A percentile compares a stretch with the other conserved stretches of the same genome.
phyloP scores from a whole-genome alignment of 768 basidiomycete species.

The Clavaria fumosa region DNA sequence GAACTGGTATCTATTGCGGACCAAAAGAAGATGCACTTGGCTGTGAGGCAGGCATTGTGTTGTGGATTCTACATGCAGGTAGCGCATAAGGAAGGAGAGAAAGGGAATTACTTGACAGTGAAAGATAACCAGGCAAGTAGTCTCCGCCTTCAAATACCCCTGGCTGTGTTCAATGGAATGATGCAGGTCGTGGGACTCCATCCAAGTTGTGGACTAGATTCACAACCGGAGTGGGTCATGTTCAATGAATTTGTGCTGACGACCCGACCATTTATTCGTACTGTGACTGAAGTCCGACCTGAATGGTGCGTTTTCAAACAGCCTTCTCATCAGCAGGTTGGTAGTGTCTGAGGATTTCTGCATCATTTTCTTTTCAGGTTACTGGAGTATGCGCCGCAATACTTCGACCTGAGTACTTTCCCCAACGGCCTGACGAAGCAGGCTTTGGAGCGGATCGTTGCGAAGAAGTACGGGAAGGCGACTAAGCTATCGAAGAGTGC shows the following conservation, averaged over 20 bases:
- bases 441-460: slow-evolving; percentile 36
- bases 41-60: slow-evolving; percentile 71
- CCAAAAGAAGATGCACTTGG: slow-evolving; percentile 52
- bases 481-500: slow-evolving; percentile 13
- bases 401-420: slow-evolving; percentile 57
- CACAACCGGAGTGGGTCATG: slow-evolving; percentile 81
- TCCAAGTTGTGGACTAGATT: slow-evolving; percentile 77
- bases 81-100: slow-evolving; percentile 89
- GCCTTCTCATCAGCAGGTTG: neutral
- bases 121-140: slow-evolving; percentile 80
- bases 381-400: slow-evolving; percentile 42
- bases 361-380: slow-evolving; percentile 27
- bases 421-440: slow-evolving; percentile 58
- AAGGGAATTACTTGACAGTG: slow-evolving; percentile 74
- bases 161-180: slow-evolving; percentile 1
- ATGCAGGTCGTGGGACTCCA: slow-evolving; percentile 56
- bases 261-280: slow-evolving; percentile 77
- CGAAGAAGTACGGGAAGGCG: slow-evolving; percentile 36
- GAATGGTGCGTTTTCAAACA: slow-evolving; percentile 76
- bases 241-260: slow-evolving; percentile 95
- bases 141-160: neutral
- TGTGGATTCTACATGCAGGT: slow-evolving; percentile 98
- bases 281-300: slow-evolving; percentile 70
- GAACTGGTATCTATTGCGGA: slow-evolving; percentile 55
- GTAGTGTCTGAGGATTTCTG: no score